Evolutionary conservation across 2,329 filamentous ascomycete species (phyloP), one percentile per base, ranked within the genome.

Genomic region (Xylariales sp.): DNA sequence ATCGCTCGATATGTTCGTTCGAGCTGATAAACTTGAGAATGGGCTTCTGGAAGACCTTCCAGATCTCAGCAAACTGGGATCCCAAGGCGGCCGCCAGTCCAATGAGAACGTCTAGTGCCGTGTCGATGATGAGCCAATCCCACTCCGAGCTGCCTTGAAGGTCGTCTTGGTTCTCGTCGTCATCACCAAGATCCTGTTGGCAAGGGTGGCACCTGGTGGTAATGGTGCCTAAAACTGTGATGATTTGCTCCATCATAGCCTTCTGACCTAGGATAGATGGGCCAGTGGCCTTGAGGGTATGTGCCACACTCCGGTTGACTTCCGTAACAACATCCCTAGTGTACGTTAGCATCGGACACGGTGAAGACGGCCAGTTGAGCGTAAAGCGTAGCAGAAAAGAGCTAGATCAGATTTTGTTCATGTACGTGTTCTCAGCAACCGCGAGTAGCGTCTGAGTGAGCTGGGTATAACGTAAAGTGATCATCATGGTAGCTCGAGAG

Each of bases 51-150:
- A 97, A 97, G 75, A 97, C 90, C 85, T 97, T 97, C 93, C 94
- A 98, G 69, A 97, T 85, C 83, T 97, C 91, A 64, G 87, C 86
- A 76, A 97, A 98, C 73, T 90, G 89, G 28, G 87, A 80, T 46
- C 96, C 96, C 14, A 98, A 89, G 39, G 93, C 93, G 54, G 89
- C 89, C 23, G 94, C 90, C 48, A 98, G 87, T 45, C 93, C 93
- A 59, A 93, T 93, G 58, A 97, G 86, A 54, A 97, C 93, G 72
- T 98, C 96, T 63, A 98, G 88, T 43, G 93, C 94, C 9, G 94
- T 97, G 83, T 99, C 96, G 62, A 98, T 91, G 59, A 97, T 91
- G 18, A 97, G 88, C 96, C 96, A 98, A 84, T 98, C 96, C 76
- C 97, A 97, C 83, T 99, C 96, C 2, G 95, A 97, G 36, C 91